phyloP scores from a whole-genome alignment of 257 asterid species.

The Ehretia macrophylla region DNA sequence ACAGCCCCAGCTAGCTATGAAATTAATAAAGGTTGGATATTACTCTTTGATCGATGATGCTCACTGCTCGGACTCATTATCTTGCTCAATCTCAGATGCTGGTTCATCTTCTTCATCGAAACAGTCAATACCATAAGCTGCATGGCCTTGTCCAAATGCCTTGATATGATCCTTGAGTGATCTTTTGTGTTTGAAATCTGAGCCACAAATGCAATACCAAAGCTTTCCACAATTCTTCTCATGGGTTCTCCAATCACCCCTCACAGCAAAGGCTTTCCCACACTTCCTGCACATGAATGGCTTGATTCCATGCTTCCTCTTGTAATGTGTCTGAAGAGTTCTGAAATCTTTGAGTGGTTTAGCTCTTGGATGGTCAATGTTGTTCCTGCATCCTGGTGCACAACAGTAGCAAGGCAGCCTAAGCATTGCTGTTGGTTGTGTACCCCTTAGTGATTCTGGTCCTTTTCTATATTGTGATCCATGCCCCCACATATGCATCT shows the following conservation, averaged over 20 bases:
- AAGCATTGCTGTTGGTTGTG: slow-evolving; percentile 50
- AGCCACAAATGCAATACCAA: slow-evolving; percentile 50
- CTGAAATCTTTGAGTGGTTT: slow-evolving; percentile 44
- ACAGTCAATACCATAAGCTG: slow-evolving; percentile 35
- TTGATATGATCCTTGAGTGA: slow-evolving; percentile 47
- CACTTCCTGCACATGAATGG: slow-evolving; percentile 48
- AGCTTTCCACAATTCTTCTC: slow-evolving; percentile 49
- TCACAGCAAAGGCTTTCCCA: slow-evolving; percentile 44
- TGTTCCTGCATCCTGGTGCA: slow-evolving; percentile 46
- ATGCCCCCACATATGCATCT: slow-evolving; percentile 61
- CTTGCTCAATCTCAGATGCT: slow-evolving; percentile 46
- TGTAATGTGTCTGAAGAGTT: slow-evolving; percentile 47
- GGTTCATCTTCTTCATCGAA: slow-evolving; percentile 47
- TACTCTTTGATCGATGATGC: neutral
- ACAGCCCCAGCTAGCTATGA: neutral
- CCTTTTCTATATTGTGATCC: slow-evolving; percentile 50
- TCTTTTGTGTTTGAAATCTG: slow-evolving; percentile 47
- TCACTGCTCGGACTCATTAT: slow-evolving; percentile 25
- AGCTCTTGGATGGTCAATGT: slow-evolving; percentile 44
- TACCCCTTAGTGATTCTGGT: slow-evolving; percentile 45
- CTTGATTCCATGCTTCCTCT: slow-evolving; percentile 43
- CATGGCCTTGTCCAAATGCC: slow-evolving; percentile 45
- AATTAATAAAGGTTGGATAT: no score
- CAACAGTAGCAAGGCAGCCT: slow-evolving; percentile 49
- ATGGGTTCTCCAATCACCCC: slow-evolving; percentile 55